A percentile compares a stretch with the other conserved stretches of the same genome.
Evolutionary conservation across 192 early-diverging fungal species (phyloP).

Genomic region (Coemansia sp.): DNA sequence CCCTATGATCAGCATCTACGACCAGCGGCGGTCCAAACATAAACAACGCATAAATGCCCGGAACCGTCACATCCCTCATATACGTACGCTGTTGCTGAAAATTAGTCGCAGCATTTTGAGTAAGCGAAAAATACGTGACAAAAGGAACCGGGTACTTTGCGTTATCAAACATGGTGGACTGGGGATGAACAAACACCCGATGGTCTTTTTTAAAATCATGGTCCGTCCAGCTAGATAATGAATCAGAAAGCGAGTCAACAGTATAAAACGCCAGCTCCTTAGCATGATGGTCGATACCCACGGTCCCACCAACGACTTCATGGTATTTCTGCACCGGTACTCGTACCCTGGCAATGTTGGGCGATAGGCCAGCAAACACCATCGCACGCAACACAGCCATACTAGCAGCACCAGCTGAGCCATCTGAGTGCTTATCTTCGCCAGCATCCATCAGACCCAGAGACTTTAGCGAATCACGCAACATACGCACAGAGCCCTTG

Average conservation of each 20-base stretch:
- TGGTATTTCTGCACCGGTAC: conserved; percentile 75
- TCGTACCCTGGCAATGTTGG: conserved; percentile 72
- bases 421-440: neutral
- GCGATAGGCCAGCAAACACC: conserved; percentile 82
- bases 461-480: conserved; percentile 56
- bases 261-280: conserved; percentile 73
- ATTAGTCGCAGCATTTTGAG: conserved; percentile 13
- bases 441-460: conserved; percentile 3
- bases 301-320: conserved; percentile 67
- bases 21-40: conserved; percentile 80
- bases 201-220: conserved; percentile 52
- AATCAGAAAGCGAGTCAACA: conserved; percentile 33
- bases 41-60: conserved; percentile 69
- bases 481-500: conserved; percentile 57
- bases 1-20: conserved; percentile 69
- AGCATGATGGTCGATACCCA: conserved; percentile 70
- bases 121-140: conserved; percentile 67
- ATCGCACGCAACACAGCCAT: conserved; percentile 65
- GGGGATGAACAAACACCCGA: conserved; percentile 82
- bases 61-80: conserved; percentile 61
- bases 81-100: conserved; percentile 21
- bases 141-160: conserved; percentile 65
- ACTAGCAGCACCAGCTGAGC: neutral
- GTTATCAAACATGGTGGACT: conserved; percentile 68
- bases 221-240: conserved; percentile 7